phyloP scores from a whole-genome alignment of 768 basidiomycete genomes.

The Kwoniella sp. region DNA sequence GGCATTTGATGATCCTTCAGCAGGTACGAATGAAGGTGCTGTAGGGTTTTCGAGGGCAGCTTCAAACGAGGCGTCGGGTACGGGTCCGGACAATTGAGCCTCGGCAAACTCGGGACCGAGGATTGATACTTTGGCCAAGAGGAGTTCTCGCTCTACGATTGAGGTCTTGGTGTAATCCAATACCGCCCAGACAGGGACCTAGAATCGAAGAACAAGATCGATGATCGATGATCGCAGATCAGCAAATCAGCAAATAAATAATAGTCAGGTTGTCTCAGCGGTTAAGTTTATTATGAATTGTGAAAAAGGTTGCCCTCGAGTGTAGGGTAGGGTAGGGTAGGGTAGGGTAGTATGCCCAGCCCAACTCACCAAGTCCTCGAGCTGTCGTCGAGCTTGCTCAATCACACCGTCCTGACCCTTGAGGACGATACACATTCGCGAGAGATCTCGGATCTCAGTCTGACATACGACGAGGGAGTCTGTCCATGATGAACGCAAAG shows the following conservation, averaged over 20 bases:
- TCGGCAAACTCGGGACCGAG: conserved; percentile 96
- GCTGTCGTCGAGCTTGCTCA: conserved; percentile 91
- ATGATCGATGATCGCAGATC: too few relatives aligned
- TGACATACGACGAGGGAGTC: conserved; percentile 97
- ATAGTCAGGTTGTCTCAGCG: not conserved
- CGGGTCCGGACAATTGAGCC: conserved; percentile 81
- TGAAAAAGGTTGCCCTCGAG: too few relatives aligned
- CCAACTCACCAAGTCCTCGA: conserved; percentile 90
- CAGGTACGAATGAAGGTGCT: conserved; percentile 80
- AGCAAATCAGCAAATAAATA: not conserved
- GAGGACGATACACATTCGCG: conserved; percentile 96
- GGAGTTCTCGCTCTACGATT: conserved; percentile 86
- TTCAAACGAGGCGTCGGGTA: conserved; percentile 63
- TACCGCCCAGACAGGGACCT: conserved; percentile 99
- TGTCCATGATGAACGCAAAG: conserved; percentile 57
- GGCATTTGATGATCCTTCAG: conserved; percentile 55
- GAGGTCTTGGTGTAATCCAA: conserved; percentile 94
- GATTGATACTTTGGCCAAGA: conserved; percentile 94
- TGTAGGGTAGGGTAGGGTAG: too few relatives aligned
- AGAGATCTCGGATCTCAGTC: conserved; percentile 94
- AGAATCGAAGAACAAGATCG: not conserved
- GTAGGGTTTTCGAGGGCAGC: conserved; percentile 44
- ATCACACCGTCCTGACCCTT: conserved; percentile 96
- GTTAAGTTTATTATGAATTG: too few relatives aligned
- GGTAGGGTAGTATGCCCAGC: too few relatives aligned